A percentile compares a stretch with the other conserved stretches of the same genome.
Evolutionary conservation across 2,329 filamentous ascomycete genomes (phyloP).

Genomic region (Cadophora malorum): DNA sequence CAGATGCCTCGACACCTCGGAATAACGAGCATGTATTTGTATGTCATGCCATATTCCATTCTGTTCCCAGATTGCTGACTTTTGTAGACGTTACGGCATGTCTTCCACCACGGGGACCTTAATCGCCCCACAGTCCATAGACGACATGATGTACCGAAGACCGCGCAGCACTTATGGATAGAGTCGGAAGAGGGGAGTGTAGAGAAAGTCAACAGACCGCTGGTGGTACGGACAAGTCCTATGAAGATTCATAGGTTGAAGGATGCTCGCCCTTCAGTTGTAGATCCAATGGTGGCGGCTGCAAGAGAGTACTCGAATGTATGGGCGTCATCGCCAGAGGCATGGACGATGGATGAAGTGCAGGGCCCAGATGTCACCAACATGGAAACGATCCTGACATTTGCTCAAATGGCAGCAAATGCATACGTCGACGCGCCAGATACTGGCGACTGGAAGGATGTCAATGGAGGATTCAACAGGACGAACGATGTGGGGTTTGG

Average conservation of each 20-base stretch:
- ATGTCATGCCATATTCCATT: conserved; percentile 36
- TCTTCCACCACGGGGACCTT: conserved; percentile 90
- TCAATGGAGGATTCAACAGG: conserved; percentile 80
- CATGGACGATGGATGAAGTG: conserved; percentile 82
- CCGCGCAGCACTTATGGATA: conserved; percentile 62
- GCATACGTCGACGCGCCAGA: conserved; percentile 81
- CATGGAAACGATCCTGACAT: conserved; percentile 80
- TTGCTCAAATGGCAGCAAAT: conserved; percentile 88
- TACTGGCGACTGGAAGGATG: conserved; percentile 82
- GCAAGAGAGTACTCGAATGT: conserved; percentile 73
- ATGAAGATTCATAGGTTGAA: conserved; percentile 80
- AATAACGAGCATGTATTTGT: conserved; percentile 60
- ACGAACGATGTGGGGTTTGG: conserved; percentile 87
- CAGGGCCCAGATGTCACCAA: conserved; percentile 82
- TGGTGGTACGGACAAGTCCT: conserved; percentile 68
- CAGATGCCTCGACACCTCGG: conserved; percentile 55
- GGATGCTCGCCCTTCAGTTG: conserved; percentile 76
- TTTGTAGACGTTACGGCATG: conserved; percentile 73
- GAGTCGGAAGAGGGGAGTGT: conserved; percentile 63
- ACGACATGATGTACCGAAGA: conserved; percentile 71
- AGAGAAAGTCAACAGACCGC: conserved; percentile 56
- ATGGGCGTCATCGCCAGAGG: conserved; percentile 71
- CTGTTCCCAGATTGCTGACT: conserved; percentile 26
- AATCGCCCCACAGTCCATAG: conserved; percentile 79
- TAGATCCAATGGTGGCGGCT: conserved; percentile 79